These are phyloP conservation scores for Cyberlindnera veronae DNA, from an alignment of 805 yeast genomes.

Conservation along the genomic window DNA sequence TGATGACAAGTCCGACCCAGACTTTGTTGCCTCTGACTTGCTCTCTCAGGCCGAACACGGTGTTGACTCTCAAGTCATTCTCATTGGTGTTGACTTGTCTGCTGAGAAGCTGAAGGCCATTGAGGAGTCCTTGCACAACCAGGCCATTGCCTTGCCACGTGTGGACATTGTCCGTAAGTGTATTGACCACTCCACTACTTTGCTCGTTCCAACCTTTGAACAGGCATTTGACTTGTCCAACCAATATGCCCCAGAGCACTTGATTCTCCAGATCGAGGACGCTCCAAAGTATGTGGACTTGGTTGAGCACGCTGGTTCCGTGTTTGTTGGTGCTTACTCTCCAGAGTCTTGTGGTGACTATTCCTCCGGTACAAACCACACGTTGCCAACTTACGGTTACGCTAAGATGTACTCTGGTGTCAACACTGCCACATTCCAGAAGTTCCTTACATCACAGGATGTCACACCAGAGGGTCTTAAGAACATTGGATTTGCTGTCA, in stretches of 20 bases:
- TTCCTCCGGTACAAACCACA: constrained; percentile 97
- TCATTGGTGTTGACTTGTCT: constrained; percentile 75
- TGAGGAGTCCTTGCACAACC: constrained; percentile 79
- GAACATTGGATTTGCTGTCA: constrained; percentile 93
- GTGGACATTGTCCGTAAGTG: constrained; percentile 90
- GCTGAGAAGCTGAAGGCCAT: constrained; percentile 58
- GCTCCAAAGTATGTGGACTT: constrained; percentile 68
- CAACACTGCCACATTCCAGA: constrained; percentile 92
- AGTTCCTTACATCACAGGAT: constrained; percentile 91
- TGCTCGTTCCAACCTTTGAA: constrained; percentile 62
- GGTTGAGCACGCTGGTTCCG: constrained; percentile 92
- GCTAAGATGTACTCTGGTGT: constrained; percentile 98
- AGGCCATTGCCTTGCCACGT: constrained; percentile 83
- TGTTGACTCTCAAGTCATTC: constrained; percentile 93
- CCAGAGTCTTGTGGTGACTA: constrained; percentile 99
- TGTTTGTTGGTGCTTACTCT: constrained; percentile 92
- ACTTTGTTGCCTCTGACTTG: constrained; percentile 94
- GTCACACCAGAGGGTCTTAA: constrained; percentile 81
- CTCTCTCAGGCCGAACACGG: constrained; percentile 99
- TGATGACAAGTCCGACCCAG: constrained; percentile 84
- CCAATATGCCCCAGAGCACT: constrained; percentile 95
- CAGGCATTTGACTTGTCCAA: constrained; percentile 88
- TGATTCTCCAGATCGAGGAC: constrained; percentile 83
- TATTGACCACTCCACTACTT: constrained; percentile 84
- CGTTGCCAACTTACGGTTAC: constrained; percentile 97